Percentiles rank a stretch among this genome's conserved stretches.
Evolutionary conservation across 2,329 filamentous ascomycete species (phyloP).

Genomic region (Clarireedia sp.): DNA sequence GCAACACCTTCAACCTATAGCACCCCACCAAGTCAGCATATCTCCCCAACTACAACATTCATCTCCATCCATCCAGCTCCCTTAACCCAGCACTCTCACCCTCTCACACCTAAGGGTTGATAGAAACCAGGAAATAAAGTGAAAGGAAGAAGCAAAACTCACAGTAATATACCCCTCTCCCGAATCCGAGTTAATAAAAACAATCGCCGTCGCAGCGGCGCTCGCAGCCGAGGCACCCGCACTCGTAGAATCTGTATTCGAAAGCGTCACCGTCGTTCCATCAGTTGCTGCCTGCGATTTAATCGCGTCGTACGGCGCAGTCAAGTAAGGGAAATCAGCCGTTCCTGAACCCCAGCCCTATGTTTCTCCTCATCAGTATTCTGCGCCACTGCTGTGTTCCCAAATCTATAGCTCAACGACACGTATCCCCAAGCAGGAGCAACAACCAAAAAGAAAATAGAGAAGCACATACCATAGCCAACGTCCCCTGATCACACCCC

Average conservation of each 20-base stretch:
- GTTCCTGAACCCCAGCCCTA: conserved; percentile 7
- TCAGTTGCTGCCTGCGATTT: conserved; percentile 46
- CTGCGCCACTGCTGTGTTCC: too few relatives aligned
- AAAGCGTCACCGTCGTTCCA: conserved; percentile 45
- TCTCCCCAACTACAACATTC: too few relatives aligned
- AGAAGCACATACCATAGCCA: conserved; percentile 47
- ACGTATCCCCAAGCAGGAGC: too few relatives aligned
- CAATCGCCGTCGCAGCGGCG: conserved; percentile 55
- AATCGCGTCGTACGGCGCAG: conserved; percentile 48
- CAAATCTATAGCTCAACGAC: too few relatives aligned
- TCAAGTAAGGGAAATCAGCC: conserved; percentile 33
- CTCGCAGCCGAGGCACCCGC: conserved; percentile 20
- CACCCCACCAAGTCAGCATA: too few relatives aligned
- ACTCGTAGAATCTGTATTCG: conserved; percentile 41
- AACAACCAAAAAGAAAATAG: not conserved
- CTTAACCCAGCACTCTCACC: too few relatives aligned
- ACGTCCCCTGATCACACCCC: conserved; percentile 51
- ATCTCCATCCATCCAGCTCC: too few relatives aligned
- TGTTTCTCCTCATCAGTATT: not conserved
- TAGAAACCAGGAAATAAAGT: not conserved
- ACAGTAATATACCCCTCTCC: conserved; percentile 56
- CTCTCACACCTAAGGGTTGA: not conserved
- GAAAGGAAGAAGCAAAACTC: not conserved
- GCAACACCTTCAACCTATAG: conserved; percentile 32
- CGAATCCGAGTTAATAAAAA: conserved; percentile 60